Evolutionary conservation across 192 early-diverging fungal species (phyloP), one percentile per base, ranked within the genome.

Genomic region (Linnemannia hyalina): DNA sequence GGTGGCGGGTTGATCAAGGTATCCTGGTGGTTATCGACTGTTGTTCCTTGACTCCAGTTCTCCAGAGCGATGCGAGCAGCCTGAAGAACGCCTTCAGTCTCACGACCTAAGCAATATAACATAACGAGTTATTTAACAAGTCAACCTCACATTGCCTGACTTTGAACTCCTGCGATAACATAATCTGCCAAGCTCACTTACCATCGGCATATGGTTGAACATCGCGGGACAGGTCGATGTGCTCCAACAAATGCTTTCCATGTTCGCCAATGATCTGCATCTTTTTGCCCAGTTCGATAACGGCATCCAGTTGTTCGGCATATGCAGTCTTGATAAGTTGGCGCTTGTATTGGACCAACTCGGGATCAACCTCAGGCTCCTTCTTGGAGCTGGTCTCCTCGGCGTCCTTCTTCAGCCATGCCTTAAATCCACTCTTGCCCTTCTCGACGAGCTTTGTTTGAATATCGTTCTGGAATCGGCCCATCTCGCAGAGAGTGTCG

Each of bases 201-300:
- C 82, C 82, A 60, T 85, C 76, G 6, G 70, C 35, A n/a, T 73
- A 76, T 52, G 69, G 23, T 0, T 13, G 29, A 9, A 47, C 35
- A 36, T 70, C 36, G 47, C 84, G 60, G 10, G 38, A 29, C 10
- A 70, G 9, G 38, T 86, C 78, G 41, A 86, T 86, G 41, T 86
- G 80, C 0, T 86, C 79, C 65, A 86, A 32, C 40, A 86, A 36
- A 54, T 74, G 75, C 46, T 74, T 73, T 46, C 89, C 89, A 52
- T 88, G 87, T 22, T 88, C 86, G 29, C 80, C 78, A 78, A 90
- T 88, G 57, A 90, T 88, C n/a, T 87, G 83, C 76, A 88, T 69
- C 74, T 88, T 88, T 71, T 85, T 88, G 16, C 86, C 79, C 2
- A 84, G 42, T 35, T 90, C 89, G 38, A 90, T 65, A 15, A 80